Evolutionary conservation across 2,329 filamentous ascomycete genomes (phyloP).

Genomic region (Emmonsiellopsis sp.): DNA sequence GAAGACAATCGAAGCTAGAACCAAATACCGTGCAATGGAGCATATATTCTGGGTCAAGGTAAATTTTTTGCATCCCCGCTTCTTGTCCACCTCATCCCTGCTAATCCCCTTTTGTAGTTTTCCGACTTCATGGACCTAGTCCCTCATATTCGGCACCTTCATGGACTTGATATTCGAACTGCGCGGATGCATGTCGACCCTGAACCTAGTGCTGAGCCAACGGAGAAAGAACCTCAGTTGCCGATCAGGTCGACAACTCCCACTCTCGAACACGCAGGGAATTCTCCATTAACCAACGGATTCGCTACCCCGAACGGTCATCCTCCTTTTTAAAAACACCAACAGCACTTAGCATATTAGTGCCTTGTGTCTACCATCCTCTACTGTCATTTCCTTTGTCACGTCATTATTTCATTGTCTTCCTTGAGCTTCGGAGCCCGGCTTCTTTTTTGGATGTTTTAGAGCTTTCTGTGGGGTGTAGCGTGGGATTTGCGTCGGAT

Average conservation of each 20-base stretch:
- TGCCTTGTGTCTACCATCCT: neutral
- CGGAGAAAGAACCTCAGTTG: conserved; percentile 23
- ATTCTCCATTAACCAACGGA: conserved; percentile 21
- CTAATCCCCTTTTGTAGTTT: conserved; percentile 25
- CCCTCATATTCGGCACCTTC: conserved; percentile 39
- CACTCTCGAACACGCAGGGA: conserved; percentile 13
- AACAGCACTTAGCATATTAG: neutral
- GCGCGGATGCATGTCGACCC: conserved; percentile 33
- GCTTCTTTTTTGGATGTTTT: conserved; percentile 1
- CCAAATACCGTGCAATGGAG: conserved; percentile 42
- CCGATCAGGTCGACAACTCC: conserved; percentile 14
- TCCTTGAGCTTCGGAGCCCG: conserved; percentile 1
- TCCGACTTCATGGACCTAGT: conserved; percentile 43
- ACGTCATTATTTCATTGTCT: neutral
- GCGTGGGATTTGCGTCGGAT: neutral
- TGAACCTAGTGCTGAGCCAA: conserved; percentile 20
- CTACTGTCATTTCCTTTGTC: conserved; percentile 1
- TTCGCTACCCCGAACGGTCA: conserved; percentile 1
- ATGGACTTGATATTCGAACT: conserved; percentile 31
- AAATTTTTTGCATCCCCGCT: conserved; percentile 11
- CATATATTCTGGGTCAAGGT: conserved; percentile 45
- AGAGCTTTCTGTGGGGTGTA: conserved; percentile 1
- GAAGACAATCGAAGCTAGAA: conserved; percentile 34
- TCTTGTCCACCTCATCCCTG: neutral
- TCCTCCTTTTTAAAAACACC: neutral